Conservation (phyloP, 805 yeast species). For the Kluyveromyces dobzhanskii region DNA sequence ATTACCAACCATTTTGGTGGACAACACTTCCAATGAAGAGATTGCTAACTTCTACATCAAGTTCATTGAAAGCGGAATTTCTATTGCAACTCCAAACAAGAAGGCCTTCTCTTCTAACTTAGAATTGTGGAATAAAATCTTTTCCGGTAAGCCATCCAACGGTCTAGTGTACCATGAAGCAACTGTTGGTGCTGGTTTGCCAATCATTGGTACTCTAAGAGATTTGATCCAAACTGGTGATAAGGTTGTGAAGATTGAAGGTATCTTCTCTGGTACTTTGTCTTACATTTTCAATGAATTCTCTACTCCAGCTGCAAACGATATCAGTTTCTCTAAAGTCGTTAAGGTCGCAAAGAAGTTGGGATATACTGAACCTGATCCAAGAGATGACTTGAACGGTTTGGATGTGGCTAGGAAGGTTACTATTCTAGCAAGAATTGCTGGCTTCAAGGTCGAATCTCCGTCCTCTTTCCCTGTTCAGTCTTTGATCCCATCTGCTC, state of each 20-base stretch:
- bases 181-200: constrained; percentile 97
- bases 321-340: constrained; percentile 78
- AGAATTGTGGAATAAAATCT: constrained; percentile 68
- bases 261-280: constrained; percentile 92
- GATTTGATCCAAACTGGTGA: constrained; percentile 93
- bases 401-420: constrained; percentile 98
- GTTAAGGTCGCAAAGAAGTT: constrained; percentile 80
- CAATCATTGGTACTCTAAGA: constrained; percentile 79
- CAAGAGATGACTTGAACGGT: constrained; percentile 97
- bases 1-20: constrained; percentile 75
- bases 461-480: constrained; percentile 93
- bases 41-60: constrained; percentile 72
- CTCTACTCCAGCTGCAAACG: constrained; percentile 56
- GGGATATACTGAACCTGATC: constrained; percentile 99
- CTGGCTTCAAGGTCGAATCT: constrained; percentile 77
- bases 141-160: constrained; percentile 45
- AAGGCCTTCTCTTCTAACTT: constrained; percentile 86
- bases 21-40: constrained; percentile 82
- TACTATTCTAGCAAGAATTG: constrained; percentile 86
- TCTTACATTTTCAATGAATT: constrained; percentile 93
- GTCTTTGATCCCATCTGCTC: constrained; percentile 80
- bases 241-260: constrained; percentile 83
- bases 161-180: constrained; percentile 94
- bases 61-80: constrained; percentile 68
- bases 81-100: constrained; percentile 97